Evolutionary conservation across 2,329 filamentous ascomycete genomes (phyloP).

Genomic region (Apiospora sp.): DNA sequence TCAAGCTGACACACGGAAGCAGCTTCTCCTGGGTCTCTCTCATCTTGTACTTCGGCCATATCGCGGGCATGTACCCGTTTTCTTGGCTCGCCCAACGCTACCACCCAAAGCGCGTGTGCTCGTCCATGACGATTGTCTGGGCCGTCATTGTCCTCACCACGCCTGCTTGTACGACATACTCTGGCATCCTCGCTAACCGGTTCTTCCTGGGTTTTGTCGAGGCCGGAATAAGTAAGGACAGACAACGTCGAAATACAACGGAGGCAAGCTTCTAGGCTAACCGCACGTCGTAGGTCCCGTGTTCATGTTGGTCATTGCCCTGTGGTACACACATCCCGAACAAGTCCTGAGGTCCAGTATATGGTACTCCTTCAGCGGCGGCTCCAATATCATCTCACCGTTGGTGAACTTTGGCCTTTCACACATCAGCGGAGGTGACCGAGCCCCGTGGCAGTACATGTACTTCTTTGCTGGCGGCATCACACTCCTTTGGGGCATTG

Average conservation of each 20-base stretch:
- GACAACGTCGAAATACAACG: no score
- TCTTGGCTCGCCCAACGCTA: conserved; percentile 41
- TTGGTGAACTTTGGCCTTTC: conserved; percentile 46
- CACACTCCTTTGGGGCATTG: conserved; percentile 36
- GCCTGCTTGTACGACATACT: conserved; percentile 42
- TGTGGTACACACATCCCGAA: conserved; percentile 50
- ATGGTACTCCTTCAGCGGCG: conserved; percentile 49
- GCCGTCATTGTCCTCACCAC: conserved; percentile 43
- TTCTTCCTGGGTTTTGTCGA: conserved; percentile 50
- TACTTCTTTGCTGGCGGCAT: conserved; percentile 46
- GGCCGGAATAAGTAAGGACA: conserved; percentile 36
- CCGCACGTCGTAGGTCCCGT: conserved; percentile 32
- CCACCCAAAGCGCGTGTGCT: conserved; percentile 41
- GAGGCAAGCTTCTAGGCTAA: neutral
- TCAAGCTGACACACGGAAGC: conserved; percentile 37
- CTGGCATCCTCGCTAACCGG: conserved; percentile 43
- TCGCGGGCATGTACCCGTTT: conserved; percentile 42
- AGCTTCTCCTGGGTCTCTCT: conserved; percentile 43
- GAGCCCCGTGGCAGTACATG: conserved; percentile 45
- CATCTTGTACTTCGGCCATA: conserved; percentile 46
- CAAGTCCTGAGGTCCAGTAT: conserved; percentile 47
- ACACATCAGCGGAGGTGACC: conserved; percentile 37
- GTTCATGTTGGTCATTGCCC: conserved; percentile 48
- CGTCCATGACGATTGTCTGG: conserved; percentile 42
- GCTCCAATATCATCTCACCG: conserved; percentile 45